Conservation (phyloP, 2,329 filamentous ascomycete genomes). For the Cercospora zeina region DNA sequence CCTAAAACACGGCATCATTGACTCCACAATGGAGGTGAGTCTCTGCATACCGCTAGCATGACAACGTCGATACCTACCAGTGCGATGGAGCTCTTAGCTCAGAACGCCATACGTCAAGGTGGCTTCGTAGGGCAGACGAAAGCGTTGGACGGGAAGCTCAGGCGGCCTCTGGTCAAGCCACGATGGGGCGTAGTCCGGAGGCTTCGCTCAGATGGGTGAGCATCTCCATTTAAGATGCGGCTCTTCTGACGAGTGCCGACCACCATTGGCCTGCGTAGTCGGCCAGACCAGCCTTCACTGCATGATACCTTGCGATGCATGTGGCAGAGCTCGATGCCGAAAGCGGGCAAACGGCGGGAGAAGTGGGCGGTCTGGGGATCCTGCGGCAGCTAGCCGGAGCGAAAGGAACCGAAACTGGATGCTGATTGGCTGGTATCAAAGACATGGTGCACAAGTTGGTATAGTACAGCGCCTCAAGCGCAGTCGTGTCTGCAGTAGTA, state of each 20-base stretch:
- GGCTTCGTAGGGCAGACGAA: slow-evolving; percentile 14
- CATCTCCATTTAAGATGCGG: slow-evolving; percentile 28
- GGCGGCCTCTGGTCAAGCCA: slow-evolving; percentile 25
- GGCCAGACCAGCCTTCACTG: slow-evolving; percentile 4
- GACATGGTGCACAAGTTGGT: slow-evolving; percentile 15
- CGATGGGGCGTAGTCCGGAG: slow-evolving; percentile 15
- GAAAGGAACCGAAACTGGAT: slow-evolving; percentile 11
- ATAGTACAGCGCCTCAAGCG: slow-evolving; percentile 30
- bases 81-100: slow-evolving; percentile 14
- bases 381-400: background rate
- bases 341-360: slow-evolving; percentile 7
- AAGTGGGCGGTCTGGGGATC: slow-evolving; percentile 7
- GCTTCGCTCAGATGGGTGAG: slow-evolving; percentile 3
- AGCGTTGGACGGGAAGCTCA: slow-evolving; percentile 17
- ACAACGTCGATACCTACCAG: slow-evolving; percentile 14
- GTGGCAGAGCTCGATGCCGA: slow-evolving; percentile 8
- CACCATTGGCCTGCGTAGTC: slow-evolving; percentile 19
- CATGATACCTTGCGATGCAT: background rate
- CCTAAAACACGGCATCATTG: background rate
- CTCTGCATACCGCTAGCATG: slow-evolving; percentile 16
- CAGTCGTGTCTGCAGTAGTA: slow-evolving; percentile 23
- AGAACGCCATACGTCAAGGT: slow-evolving; percentile 24
- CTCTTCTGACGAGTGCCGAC: slow-evolving; percentile 18
- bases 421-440: slow-evolving; percentile 4
- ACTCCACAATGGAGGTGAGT: slow-evolving; percentile 10